phyloP scores from a whole-genome alignment of 257 asterid species.

The Nicotiana attenuata region DNA sequence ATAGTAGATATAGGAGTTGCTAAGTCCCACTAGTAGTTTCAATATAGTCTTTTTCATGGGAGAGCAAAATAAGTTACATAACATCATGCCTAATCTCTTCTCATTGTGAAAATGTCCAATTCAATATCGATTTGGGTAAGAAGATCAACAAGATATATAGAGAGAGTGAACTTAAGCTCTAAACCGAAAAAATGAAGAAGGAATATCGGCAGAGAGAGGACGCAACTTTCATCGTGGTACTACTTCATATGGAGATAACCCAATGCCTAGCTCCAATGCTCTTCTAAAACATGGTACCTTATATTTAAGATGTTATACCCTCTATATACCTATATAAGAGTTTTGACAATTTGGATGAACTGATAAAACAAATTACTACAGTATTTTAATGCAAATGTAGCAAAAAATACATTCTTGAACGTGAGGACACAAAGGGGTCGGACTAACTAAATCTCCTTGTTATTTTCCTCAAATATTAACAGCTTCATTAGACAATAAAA shows the following conservation, averaged over 20 bases:
- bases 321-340: neutral
- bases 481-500: neutral
- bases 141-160: too few species aligned
- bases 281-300: neutral
- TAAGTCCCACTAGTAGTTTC: too few species aligned
- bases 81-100: neutral
- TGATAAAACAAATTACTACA: neutral
- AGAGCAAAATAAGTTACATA: neutral
- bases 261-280: neutral
- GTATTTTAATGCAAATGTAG: neutral
- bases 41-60: neutral
- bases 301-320: neutral
- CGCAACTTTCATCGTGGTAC: too few species aligned
- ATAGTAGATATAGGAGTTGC: neutral
- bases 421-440: neutral
- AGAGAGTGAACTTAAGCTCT: too few species aligned
- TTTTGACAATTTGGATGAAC: neutral
- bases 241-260: too few species aligned
- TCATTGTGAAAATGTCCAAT: neutral
- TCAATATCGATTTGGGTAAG: neutral
- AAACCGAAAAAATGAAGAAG: too few species aligned
- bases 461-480: neutral
- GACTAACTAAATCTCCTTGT: neutral
- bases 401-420: neutral
- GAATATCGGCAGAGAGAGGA: too few species aligned